A percentile compares a stretch with the other conserved stretches of the same genome.
Conservation (phyloP, 1,139 yeast genomes). For the Candida sanyaensis region DNA sequence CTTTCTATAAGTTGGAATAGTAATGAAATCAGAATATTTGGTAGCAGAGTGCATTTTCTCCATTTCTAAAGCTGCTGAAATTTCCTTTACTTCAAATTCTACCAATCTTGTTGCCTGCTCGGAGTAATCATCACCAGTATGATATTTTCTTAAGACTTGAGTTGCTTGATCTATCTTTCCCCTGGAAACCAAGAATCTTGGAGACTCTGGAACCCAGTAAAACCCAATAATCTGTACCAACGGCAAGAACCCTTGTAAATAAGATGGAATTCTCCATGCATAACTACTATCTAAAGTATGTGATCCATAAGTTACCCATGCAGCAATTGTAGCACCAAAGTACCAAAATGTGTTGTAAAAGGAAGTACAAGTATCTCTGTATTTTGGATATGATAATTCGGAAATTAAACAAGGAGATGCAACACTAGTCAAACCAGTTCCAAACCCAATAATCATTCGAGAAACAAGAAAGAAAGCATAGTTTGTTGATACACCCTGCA, state of each 20-base stretch:
- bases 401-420: slow-evolving; percentile 43
- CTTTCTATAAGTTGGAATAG: slow-evolving; percentile 39
- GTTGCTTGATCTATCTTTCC: slow-evolving; percentile 41
- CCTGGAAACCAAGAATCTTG: slow-evolving; percentile 41
- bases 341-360: slow-evolving; percentile 51
- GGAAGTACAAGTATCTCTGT: slow-evolving; percentile 47
- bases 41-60: slow-evolving; percentile 27
- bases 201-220: slow-evolving; percentile 48
- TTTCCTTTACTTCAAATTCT: slow-evolving; percentile 48
- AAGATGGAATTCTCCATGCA: slow-evolving; percentile 50
- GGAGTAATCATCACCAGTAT: slow-evolving; percentile 36
- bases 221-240: slow-evolving; percentile 25
- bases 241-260: slow-evolving; percentile 44
- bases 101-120: slow-evolving; percentile 34
- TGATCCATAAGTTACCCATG: slow-evolving; percentile 55
- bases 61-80: slow-evolving; percentile 38
- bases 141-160: slow-evolving; percentile 41
- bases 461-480: slow-evolving; percentile 40
- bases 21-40: slow-evolving; percentile 39
- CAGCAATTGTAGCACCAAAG: slow-evolving; percentile 57
- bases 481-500: slow-evolving; percentile 44
- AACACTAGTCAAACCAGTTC: slow-evolving; percentile 36
- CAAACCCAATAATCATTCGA: slow-evolving; percentile 44
- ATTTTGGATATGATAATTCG: slow-evolving; percentile 49
- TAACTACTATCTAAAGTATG: slow-evolving; percentile 26